Evolutionary conservation across 2,329 filamentous ascomycete species (phyloP), one percentile per base, ranked within the genome.

Genomic region (Paraphoma sp.): DNA sequence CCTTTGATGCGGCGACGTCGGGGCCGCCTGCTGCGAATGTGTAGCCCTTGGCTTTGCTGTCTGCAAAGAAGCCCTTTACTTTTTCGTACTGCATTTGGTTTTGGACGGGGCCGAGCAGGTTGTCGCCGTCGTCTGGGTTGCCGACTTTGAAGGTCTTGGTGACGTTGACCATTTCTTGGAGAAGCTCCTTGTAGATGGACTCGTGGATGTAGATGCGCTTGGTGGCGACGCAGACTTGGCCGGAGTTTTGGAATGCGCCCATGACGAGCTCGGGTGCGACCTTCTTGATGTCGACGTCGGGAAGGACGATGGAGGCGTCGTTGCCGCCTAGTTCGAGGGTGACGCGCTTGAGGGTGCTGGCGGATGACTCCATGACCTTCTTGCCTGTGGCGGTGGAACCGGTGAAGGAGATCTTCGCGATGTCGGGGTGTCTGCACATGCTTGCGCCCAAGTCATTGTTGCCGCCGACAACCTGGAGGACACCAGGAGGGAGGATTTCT

Each of bases 71-170:
- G 11, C 78, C 72, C 64, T 83, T 83, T 28, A 87, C 84, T 23
- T 82, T 82, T 45, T 88, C 83, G 67, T 82, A 90, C 72, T 90
- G 88, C 82, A 86, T 83, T 62, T 81, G 75, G 73, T 90, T 90
- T 57, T 87, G 86, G 2, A 90, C 74, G 0, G 88, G 88, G 0
- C 86, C 84, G 53, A 86, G 81, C 40, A 84, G 70, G 43, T 82
- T 78, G 42, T 76, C 77, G 48, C 74, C 79, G 52, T 82, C 72
- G 29, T 73, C 60, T 65, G 74, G 55, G 70, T 41, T 72, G 54
- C 65, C 81, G 43, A 78, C 62, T 53, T 78, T 77, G 43, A 81
- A 57, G 7, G 58, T 65, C 56, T 82, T 80, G 46, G 82, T 81
- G 43, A 82, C 79, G 47, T 78, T 75, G 23, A 81, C 76, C 51